Percentiles rank a stretch among this genome's conserved stretches.
phyloP scores from a whole-genome alignment of 2,329 filamentous ascomycete genomes.

The Colletotrichum australisinense region DNA sequence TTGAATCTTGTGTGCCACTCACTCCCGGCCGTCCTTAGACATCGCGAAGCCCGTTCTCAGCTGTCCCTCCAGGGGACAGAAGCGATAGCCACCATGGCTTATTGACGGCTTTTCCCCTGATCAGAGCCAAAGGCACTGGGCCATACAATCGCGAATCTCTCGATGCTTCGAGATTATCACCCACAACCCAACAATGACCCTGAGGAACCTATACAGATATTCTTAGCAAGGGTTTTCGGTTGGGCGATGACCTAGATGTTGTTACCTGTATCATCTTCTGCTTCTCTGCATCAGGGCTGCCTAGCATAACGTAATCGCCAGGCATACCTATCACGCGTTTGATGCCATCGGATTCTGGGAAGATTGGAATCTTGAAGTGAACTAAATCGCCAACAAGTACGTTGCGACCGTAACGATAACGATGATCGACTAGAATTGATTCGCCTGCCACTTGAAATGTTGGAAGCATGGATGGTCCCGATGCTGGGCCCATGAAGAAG shows the following conservation, averaged over 20 bases:
- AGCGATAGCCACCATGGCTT: conserved; percentile 64
- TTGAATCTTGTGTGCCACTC: neutral
- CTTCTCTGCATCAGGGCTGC: conserved; percentile 64
- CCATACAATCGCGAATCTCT: conserved; percentile 90
- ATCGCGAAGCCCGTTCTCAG: conserved; percentile 52
- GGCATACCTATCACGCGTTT: conserved; percentile 85
- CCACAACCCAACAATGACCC: conserved; percentile 91
- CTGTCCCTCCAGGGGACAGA: neutral
- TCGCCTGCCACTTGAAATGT: conserved; percentile 78
- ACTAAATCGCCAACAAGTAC: conserved; percentile 86
- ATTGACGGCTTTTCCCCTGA: conserved; percentile 84
- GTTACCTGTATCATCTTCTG: conserved; percentile 73
- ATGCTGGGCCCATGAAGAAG: conserved; percentile 68
- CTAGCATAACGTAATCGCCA: conserved; percentile 78
- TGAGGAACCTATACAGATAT: conserved; percentile 75
- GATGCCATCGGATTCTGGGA: conserved; percentile 68
- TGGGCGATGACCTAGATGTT: neutral
- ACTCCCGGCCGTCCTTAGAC: conserved; percentile 35
- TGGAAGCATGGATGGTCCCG: conserved; percentile 89
- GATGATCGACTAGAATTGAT: conserved; percentile 74
- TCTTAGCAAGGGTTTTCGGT: neutral
- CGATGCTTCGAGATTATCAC: conserved; percentile 88
- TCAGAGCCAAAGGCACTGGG: conserved; percentile 84
- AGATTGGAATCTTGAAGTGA: conserved; percentile 79
- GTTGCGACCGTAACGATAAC: conserved; percentile 74